Evolutionary conservation across 192 early-diverging fungal species (phyloP), one percentile per base, ranked within the genome.

Genomic region (Lobosporangium transversale): DNA sequence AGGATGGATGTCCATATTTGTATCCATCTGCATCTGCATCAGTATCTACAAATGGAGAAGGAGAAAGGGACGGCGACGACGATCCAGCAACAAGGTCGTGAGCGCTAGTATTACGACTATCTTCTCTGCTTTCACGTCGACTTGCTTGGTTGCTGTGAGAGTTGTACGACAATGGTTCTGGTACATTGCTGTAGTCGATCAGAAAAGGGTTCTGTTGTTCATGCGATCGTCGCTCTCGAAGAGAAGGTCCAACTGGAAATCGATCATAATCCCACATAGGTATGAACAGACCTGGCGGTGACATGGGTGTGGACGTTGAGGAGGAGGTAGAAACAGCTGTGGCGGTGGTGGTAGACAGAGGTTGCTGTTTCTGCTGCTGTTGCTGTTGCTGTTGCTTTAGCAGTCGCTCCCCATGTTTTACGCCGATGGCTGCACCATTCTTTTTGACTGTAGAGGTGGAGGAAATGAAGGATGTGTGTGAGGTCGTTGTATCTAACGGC

Each of bases 201-300:
- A 58, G 17, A 30, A 71, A 52, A 4, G 59, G 47, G 24, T 58
- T 62, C 1, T 55, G 26, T n/a, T 51, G 60, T 37, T 71, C 61
- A 8, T 63, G 48, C 0, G 68, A 62, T 40, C 37, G 37, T 53
- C 15, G 24, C 15, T 59, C 52, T 20, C 48, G 53, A 7, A 64
- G n/a, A 53, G 61, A 64, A 24, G 69, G 69, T 4, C 47, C 69
- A 17, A 64, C 55, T 0, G 69, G 69, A 31, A 48, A 65, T n/a
- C 61, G 62, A 52, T 74, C 55, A 9, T 65, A 65, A 20, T 65
- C 70, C 70, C 62, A 65, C 55, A 74, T 65, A 1, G 62, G 70
- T 1, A 62, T 62, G 56, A 53, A 65, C 20, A 48, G 48, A 36
- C 32, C 9, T 9, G 47, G 40, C 21, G 45, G 21, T 33, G 40